A percentile compares a stretch with the other conserved stretches of the same genome.
Conservation (phyloP, 2,329 filamentous ascomycete genomes). For the Neurospora sp. region DNA sequence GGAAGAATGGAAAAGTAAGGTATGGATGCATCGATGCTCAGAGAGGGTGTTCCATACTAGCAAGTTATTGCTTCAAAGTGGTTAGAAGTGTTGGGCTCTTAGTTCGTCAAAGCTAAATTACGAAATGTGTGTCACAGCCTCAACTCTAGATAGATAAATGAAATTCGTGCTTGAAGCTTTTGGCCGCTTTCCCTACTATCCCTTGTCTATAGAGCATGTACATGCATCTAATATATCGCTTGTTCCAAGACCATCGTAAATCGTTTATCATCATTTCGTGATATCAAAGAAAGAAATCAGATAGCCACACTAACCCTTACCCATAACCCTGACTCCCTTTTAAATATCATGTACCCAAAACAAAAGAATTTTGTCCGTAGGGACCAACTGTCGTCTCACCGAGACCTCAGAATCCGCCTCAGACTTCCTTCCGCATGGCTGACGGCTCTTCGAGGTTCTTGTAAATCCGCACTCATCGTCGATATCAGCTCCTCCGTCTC, state of each 20-base stretch:
- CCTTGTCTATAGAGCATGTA: not conserved
- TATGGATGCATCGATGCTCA: not conserved
- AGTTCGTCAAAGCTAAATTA: not conserved
- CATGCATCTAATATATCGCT: not conserved
- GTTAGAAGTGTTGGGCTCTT: not conserved
- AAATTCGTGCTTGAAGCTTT: not conserved
- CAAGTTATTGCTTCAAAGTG: not conserved
- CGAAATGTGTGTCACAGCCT: not conserved
- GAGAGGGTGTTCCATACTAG: not conserved
- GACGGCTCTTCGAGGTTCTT: constrained; percentile 7
- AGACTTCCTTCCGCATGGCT: constrained; percentile 48
- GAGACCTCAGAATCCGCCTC: constrained; percentile 37
- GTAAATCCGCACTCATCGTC: constrained; percentile 14
- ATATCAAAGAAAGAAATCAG: not conserved
- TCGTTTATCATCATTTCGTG: not conserved
- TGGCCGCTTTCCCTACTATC: not conserved
- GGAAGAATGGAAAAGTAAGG: not conserved
- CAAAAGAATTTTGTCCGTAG: not conserved
- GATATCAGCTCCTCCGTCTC: constrained; percentile 5
- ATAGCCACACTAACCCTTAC: not conserved
- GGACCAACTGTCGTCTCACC: not conserved
- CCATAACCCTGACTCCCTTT: not conserved
- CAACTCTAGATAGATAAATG: not conserved
- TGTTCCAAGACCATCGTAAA: not conserved
- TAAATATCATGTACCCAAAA: not conserved